A percentile compares a stretch with the other conserved stretches of the same genome.
Evolutionary conservation across 441 rosid species (phyloP).

Genomic region (Pelargonium exstipulatum): DNA sequence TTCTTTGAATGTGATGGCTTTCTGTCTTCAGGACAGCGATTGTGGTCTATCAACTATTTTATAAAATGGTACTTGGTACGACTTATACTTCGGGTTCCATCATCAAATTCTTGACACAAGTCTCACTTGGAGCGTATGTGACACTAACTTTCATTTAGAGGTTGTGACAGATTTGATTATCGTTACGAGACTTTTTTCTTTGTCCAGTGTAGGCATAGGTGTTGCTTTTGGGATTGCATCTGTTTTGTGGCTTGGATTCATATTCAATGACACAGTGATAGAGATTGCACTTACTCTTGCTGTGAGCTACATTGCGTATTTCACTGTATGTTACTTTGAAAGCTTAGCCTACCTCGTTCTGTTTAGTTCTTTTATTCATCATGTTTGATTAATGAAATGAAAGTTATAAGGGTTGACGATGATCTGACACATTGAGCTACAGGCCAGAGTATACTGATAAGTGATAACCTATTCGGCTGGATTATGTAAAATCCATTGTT

Average conservation of each 20-base stretch:
- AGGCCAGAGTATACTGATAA: neutral
- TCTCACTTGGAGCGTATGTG: conserved; percentile 81
- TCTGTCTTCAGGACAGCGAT: conserved; percentile 68
- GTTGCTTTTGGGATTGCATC: conserved; percentile 80
- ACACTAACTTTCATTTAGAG: conserved; percentile 19
- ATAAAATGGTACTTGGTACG: conserved; percentile 72
- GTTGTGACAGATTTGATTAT: conserved; percentile 16
- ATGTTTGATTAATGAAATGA: conserved; percentile 6
- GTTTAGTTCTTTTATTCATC: conserved; percentile 8
- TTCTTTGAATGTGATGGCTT: conserved; percentile 23
- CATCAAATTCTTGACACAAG: conserved; percentile 59
- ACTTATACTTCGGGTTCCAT: conserved; percentile 50
- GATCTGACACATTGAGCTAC: neutral
- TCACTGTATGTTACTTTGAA: conserved; percentile 56
- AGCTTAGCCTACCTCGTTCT: conserved; percentile 1
- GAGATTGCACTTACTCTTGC: conserved; percentile 82
- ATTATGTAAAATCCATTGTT: neutral
- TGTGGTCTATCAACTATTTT: conserved; percentile 83
- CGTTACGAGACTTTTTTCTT: conserved; percentile 28
- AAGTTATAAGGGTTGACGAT: neutral
- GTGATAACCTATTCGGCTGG: neutral
- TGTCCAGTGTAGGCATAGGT: conserved; percentile 78
- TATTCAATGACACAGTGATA: conserved; percentile 78
- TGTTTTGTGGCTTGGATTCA: conserved; percentile 79
- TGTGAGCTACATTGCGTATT: conserved; percentile 81